Evolutionary conservation across 2,329 filamentous ascomycete genomes (phyloP).

Genomic region (Aspergillus sp.): DNA sequence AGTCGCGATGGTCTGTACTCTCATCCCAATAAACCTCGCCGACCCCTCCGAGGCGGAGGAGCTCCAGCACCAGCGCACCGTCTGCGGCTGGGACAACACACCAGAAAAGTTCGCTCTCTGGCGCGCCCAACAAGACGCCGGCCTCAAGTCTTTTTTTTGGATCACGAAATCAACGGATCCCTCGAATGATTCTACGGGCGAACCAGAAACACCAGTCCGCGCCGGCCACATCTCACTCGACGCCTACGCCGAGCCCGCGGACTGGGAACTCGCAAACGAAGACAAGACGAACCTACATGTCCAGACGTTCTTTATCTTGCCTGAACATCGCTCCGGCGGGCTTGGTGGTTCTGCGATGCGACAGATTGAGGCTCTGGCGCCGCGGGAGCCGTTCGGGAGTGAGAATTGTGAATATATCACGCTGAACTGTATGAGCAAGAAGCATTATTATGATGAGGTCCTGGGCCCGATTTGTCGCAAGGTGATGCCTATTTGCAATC

Average conservation of each 20-base stretch:
- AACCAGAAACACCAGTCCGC: conserved; percentile 5
- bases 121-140: conserved; percentile 11
- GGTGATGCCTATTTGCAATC: conserved; percentile 4
- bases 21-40: conserved; percentile 19
- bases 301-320: conserved; percentile 28
- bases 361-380: conserved; percentile 20
- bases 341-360: conserved; percentile 21
- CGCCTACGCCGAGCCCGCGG: conserved; percentile 15
- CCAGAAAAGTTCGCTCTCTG: conserved; percentile 10
- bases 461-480: conserved; percentile 14
- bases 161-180: conserved; percentile 7
- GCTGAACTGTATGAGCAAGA: conserved; percentile 22
- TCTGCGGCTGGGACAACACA: conserved; percentile 19
- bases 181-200: not conserved
- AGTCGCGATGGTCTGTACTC: conserved; percentile 6
- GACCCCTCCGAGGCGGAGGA: conserved; percentile 11
- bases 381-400: conserved; percentile 21
- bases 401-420: conserved; percentile 13
- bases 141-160: conserved; percentile 22
- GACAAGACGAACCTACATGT: conserved; percentile 21
- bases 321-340: conserved; percentile 18
- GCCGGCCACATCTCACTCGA: conserved; percentile 32
- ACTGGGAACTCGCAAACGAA: conserved; percentile 14
- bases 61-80: conserved; percentile 15
- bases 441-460: conserved; percentile 21